Evolutionary conservation across 2,329 filamentous ascomycete species (phyloP).

Genomic region (Aspergillus sp.): DNA sequence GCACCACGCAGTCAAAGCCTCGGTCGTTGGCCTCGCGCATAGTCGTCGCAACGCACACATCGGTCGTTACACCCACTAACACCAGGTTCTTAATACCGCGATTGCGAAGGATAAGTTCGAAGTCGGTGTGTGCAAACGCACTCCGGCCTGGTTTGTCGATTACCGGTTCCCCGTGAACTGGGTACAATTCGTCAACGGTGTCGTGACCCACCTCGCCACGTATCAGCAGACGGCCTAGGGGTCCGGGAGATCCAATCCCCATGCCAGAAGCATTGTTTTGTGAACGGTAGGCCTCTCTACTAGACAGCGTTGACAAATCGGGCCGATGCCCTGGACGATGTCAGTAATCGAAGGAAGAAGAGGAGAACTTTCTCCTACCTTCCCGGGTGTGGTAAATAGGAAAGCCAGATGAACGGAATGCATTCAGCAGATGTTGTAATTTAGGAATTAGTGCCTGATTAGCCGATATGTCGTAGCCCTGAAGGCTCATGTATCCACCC

Average conservation of each 20-base stretch:
- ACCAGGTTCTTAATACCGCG: constrained; percentile 57
- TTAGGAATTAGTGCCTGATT: constrained; percentile 45
- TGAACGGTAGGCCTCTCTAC: constrained; percentile 57
- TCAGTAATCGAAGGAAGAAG: constrained; percentile 18
- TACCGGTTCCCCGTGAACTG: constrained; percentile 50
- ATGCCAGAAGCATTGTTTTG: constrained; percentile 53
- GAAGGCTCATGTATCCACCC: constrained; percentile 49
- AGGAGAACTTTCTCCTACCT: constrained; percentile 37
- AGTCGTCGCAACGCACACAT: constrained; percentile 58
- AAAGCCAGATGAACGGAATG: constrained; percentile 44
- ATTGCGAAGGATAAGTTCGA: constrained; percentile 54
- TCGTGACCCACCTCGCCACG: constrained; percentile 61
- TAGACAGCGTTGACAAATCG: constrained; percentile 58
- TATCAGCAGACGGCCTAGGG: constrained; percentile 60
- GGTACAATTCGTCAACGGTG: constrained; percentile 57
- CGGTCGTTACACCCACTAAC: constrained; percentile 57
- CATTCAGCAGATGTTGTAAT: constrained; percentile 41
- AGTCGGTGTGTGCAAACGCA: constrained; percentile 57
- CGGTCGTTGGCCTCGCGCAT: constrained; percentile 60
- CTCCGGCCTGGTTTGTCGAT: constrained; percentile 59
- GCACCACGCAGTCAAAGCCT: constrained; percentile 56
- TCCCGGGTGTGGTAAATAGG: constrained; percentile 50
- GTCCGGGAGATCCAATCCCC: constrained; percentile 57
- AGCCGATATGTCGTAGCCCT: constrained; percentile 47
- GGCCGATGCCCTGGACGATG: constrained; percentile 46